Base-by-base conservation (phyloP, 2,329 filamentous ascomycete genomes). In the Colletotrichum tropicale region DNA sequence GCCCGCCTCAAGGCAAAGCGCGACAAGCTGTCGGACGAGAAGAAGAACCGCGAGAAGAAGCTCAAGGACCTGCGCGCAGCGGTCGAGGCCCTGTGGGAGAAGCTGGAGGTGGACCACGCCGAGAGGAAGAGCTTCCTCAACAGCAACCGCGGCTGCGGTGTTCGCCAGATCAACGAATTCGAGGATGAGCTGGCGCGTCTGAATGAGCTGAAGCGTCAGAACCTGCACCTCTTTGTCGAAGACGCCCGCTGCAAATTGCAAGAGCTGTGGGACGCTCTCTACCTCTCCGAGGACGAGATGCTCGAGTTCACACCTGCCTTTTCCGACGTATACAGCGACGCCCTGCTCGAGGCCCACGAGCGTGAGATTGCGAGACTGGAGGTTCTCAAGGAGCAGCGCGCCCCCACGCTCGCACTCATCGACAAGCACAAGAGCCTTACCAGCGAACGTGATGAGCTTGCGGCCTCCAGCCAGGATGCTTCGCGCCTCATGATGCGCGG, bases 211-310 rank as follows among this genome's bases (percentile, higher is more conserved):
- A 99, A 99, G 88, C 91, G 94, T 80, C 95, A 99, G 83, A 98
- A 99, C 81, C 89, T 99, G 77, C 96, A 98, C 82, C 86, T 98
- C 6, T 99, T 99, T 81, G 95, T 99, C 13, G 97, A 98, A 83
- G 97, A 99, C 86, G 94, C 96, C 24, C 92, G 98, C 55, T 94
- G 93, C 85, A 95, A 95, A 82, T 90, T 99, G 13, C 96, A 98
- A 84, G 96, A 98, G 81, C 91, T 99, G 1, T 99, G 98, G 97
- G 97, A 99, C 82, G 89, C 92, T 1, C 87, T 99, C 2, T 98
- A 97, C 87, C 96, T 98, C 82, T 98, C 95, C 0, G 97, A 99
- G 83, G 97, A 99, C 81, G 97, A 99, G 86, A 98, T 98, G 96
- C 91, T 98, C 72, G 96, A 98, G 79, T 99, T 99, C 80, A 97